Evolutionary conservation across 441 rosid genomes (phyloP), one percentile per base, ranked within the genome.

Genomic region (Euphorbia celastroides): DNA sequence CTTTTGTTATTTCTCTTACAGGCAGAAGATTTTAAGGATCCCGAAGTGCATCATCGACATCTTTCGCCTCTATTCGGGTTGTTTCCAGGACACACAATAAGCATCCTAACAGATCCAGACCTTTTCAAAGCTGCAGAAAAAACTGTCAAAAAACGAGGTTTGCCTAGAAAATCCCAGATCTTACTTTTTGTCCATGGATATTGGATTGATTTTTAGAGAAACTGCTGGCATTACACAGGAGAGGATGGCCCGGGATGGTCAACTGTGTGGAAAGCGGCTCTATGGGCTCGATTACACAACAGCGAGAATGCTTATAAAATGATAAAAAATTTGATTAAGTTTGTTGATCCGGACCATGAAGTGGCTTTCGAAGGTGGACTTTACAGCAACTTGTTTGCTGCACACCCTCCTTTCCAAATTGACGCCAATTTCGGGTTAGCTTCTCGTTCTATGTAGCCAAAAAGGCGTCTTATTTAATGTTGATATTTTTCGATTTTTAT

Each of bases 161-260:
- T 51, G 85, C 77, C 38, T 19, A 12, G 17, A 30, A 41, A 32
- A 54, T 8, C 48, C 60, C 34, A 12, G 17, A 7, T n/a, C n/a
- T n/a, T n/a, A n/a, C n/a, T n/a, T n/a, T n/a, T n/a, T n/a, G n/a
- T n/a, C n/a, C n/a, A n/a, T n/a, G n/a, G n/a, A n/a, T n/a, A n/a
- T n/a, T 32, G 19, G 8, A 10, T 30, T 22, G 60, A 30, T 38
- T 34, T 59, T 60, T 41, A 55, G 41, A 54, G 42, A 30, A 34
- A 22, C 7, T 66, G 44, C 17, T 57, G 34, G 13, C 28, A 28
- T 20, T 50, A 65, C 73, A 70, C 85, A 91, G 97, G 99, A 65
- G 97, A 89, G 73, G 89, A 84, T 12, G 97, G 96, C 23, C 96
- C 96, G 1, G 96, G 95, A 56, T 93, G 97, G 97, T 93, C 99